These are phyloP conservation scores for Solanum corneliomulleri DNA, from an alignment of 257 asterid species.

Conservation along the genomic window DNA sequence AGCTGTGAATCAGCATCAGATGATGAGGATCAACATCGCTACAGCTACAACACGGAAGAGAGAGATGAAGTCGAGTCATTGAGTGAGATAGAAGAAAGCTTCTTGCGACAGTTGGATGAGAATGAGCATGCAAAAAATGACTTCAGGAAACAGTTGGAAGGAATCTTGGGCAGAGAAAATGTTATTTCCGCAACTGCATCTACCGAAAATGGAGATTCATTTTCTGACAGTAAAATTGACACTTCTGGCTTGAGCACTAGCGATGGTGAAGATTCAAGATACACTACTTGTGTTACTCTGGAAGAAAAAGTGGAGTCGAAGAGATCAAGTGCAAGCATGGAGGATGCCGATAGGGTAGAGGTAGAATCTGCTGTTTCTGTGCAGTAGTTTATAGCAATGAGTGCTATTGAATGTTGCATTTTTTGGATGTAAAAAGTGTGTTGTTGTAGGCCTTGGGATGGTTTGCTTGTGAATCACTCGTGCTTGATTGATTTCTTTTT, in stretches of 20 bases:
- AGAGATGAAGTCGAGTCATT: constrained; percentile 55
- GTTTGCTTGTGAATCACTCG: constrained; percentile 31
- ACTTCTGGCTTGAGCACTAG: constrained; percentile 47
- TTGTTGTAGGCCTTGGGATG: constrained; percentile 3
- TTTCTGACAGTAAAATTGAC: constrained; percentile 35
- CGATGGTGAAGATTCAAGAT: constrained; percentile 52
- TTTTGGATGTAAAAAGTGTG: constrained; percentile 32
- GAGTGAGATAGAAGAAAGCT: constrained; percentile 68
- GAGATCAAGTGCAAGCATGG: background rate
- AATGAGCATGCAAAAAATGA: constrained; percentile 70
- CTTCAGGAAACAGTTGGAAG: constrained; percentile 66
- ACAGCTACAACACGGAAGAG: constrained; percentile 36
- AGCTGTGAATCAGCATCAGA: constrained; percentile 64
- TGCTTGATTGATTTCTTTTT: constrained; percentile 23
- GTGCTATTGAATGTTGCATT: background rate
- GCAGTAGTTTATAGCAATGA: constrained; percentile 3
- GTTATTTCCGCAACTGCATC: constrained; percentile 29
- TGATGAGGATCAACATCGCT: constrained; percentile 15
- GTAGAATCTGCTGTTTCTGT: constrained; percentile 10
- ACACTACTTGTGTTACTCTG: constrained; percentile 1
- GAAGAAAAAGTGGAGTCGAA: constrained; percentile 8
- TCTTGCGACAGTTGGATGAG: constrained; percentile 62
- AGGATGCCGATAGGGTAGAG: constrained; percentile 14
- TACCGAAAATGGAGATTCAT: constrained; percentile 23
- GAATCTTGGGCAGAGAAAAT: constrained; percentile 44